These are phyloP conservation scores for Talaromyces sp. DNA, from an alignment of 2,329 filamentous ascomycete species.

Conservation along the genomic window DNA sequence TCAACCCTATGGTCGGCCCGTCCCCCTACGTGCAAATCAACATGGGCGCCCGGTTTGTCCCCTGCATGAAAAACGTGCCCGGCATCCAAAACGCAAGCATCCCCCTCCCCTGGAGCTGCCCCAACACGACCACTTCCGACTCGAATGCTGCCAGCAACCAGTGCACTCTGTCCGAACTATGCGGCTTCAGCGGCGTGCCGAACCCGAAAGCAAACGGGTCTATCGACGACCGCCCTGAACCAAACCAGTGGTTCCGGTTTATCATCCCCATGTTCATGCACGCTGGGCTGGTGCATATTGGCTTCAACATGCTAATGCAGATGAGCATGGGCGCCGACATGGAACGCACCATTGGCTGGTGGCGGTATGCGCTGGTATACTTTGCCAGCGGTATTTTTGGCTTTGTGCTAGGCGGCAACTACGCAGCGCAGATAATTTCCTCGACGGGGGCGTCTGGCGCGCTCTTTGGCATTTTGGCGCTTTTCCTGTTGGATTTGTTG, in stretches of 20 bases:
- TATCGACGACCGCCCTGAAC: conserved; percentile 57
- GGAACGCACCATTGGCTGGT: conserved; percentile 80
- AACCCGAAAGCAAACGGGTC: conserved; percentile 53
- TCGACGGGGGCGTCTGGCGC: conserved; percentile 87
- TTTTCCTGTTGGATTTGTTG: conserved; percentile 81
- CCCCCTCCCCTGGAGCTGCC: conserved; percentile 65
- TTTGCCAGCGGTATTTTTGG: conserved; percentile 90
- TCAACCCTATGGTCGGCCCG: conserved; percentile 97
- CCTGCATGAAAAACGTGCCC: conserved; percentile 80
- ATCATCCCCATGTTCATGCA: conserved; percentile 95
- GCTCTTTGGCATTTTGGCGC: conserved; percentile 85
- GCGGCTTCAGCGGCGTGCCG: conserved; percentile 74
- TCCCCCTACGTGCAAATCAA: conserved; percentile 88
- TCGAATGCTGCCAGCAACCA: conserved; percentile 43
- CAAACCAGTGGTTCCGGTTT: conserved; percentile 96
- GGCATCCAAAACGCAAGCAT: conserved; percentile 34
- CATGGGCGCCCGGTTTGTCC: conserved; percentile 88
- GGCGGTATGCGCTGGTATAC: conserved; percentile 88
- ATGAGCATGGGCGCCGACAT: conserved; percentile 87
- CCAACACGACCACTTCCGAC: conserved; percentile 65
- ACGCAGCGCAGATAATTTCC: conserved; percentile 72
- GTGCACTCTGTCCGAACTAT: conserved; percentile 77
- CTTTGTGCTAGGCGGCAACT: conserved; percentile 92
- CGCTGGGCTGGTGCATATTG: conserved; percentile 88
- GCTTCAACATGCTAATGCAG: conserved; percentile 90